Evolutionary conservation across 805 yeast genomes (phyloP).

Genomic region (Nakazawaea ishiwadae): DNA sequence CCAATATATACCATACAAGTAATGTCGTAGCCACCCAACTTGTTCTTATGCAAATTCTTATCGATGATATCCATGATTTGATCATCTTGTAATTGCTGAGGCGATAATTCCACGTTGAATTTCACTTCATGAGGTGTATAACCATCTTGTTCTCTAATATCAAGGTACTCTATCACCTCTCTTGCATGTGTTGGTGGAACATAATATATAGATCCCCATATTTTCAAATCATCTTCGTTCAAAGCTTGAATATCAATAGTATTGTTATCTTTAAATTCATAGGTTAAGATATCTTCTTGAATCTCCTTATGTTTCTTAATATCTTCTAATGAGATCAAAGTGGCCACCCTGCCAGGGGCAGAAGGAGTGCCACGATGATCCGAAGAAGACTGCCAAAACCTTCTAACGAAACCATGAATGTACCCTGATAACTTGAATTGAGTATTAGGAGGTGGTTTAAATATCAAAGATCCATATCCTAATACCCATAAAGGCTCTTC

Average conservation of each 20-base stretch:
- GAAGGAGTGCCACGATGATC: conserved; percentile 90
- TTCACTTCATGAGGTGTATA: conserved; percentile 66
- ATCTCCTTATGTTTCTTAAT: conserved; percentile 37
- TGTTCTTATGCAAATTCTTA: conserved; percentile 24
- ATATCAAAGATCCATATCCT: conserved; percentile 86
- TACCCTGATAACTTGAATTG: conserved; percentile 65
- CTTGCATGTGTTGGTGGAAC: conserved; percentile 60
- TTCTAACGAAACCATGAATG: conserved; percentile 67
- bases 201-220: conserved; percentile 83
- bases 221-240: conserved; percentile 39
- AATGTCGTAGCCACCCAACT: conserved; percentile 35
- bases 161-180: conserved; percentile 64
- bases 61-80: conserved; percentile 20
- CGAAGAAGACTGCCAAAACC: conserved; percentile 89
- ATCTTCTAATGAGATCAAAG: conserved; percentile 61
- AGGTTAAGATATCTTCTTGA: conserved; percentile 33
- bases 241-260: conserved; percentile 21
- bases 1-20: conserved; percentile 77
- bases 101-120: conserved; percentile 42
- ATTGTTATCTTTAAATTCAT: conserved; percentile 19
- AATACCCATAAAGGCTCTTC: conserved; percentile 64
- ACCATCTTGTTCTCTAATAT: conserved; percentile 85
- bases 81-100: conserved; percentile 16
- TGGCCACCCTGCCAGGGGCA: conserved; percentile 85
- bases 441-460: conserved; percentile 82